phyloP scores from a whole-genome alignment of 139 green algal species.

The Spirogloea muscicola region DNA sequence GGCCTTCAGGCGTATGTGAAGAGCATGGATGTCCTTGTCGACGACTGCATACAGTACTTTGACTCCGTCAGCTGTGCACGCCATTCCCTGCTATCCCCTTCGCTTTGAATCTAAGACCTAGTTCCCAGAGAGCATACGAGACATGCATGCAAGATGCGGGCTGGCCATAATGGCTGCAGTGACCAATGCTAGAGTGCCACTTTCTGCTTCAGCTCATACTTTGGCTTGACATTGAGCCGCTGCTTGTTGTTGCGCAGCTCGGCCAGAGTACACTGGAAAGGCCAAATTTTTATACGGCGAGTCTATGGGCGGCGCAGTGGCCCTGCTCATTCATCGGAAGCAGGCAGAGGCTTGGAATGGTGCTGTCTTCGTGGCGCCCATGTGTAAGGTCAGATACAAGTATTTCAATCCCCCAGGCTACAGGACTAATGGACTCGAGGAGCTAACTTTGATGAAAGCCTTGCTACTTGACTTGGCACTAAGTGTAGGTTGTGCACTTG shows the following conservation, averaged over 20 bases:
- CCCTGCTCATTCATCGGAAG: constrained; percentile 17
- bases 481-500: no score
- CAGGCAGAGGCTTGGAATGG: constrained; percentile 26
- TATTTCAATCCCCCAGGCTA: no score
- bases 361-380: constrained; percentile 33
- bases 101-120: no score
- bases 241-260: constrained; percentile 5
- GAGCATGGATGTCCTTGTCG: neutral
- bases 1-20: constrained; percentile 27
- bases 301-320: constrained; percentile 40
- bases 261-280: constrained; percentile 2
- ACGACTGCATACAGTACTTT: constrained; percentile 24
- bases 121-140: no score
- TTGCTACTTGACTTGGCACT: no score
- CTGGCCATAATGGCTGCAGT: neutral
- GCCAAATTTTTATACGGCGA: constrained; percentile 35
- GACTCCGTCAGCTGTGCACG: neutral
- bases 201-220: neutral
- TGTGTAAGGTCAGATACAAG: constrained; percentile 45
- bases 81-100: no score
- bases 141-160: neutral
- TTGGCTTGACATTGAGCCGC: neutral
- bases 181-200: neutral
- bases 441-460: no score
- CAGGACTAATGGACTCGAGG: no score